Conservation (phyloP, 306 rosid genomes). For the Quercus mongolica region DNA sequence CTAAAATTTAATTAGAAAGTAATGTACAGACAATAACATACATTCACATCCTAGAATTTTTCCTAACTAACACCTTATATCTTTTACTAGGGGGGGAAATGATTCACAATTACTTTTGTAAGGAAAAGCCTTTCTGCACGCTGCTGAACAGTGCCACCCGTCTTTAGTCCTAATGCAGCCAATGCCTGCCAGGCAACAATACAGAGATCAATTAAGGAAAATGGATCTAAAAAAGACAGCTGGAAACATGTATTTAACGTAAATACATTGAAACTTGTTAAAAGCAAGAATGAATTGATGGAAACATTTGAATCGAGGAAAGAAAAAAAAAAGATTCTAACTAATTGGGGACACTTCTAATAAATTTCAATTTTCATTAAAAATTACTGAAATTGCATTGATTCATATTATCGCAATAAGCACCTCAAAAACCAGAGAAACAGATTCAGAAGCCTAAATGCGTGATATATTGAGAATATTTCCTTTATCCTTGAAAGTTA, state of each 20-base stretch:
- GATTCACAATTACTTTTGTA: constrained; percentile 55
- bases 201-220: constrained; percentile 7
- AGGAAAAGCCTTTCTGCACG: constrained; percentile 98
- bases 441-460: no score
- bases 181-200: constrained; percentile 53
- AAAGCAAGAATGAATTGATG: neutral
- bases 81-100: neutral
- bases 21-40: neutral
- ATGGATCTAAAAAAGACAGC: constrained; percentile 5
- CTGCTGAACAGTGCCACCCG: constrained; percentile 91
- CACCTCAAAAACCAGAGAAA: no score
- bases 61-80: neutral
- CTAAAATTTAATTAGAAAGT: neutral
- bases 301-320: neutral
- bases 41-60: neutral
- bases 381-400: no score
- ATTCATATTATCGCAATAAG: no score
- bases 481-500: no score
- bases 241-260: constrained; percentile 1
- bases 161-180: constrained; percentile 73
- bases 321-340: no score
- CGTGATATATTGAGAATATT: no score
- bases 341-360: no score
- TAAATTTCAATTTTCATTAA: no score
- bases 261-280: constrained; percentile 8